Conservation (phyloP, 305 asterid species). For the Salvia sclarea region DNA sequence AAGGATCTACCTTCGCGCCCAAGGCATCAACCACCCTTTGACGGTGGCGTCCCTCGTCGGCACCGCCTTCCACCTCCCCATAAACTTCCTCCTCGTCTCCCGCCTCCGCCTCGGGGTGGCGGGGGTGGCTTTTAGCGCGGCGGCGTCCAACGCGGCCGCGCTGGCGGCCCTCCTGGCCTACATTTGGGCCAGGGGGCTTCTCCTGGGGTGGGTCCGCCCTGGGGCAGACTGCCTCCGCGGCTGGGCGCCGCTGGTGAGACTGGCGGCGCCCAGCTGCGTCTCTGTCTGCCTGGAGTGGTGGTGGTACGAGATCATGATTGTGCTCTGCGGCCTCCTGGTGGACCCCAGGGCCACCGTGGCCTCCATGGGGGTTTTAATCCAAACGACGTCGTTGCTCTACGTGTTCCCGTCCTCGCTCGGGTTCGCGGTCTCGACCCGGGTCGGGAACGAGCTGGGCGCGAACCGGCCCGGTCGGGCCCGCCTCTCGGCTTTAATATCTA, state of each 20-base stretch:
- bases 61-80: slow-evolving; percentile 56
- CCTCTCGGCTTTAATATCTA: slow-evolving; percentile 45
- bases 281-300: slow-evolving; percentile 91
- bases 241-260: slow-evolving; percentile 71
- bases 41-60: slow-evolving; percentile 65
- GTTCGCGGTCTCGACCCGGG: slow-evolving; percentile 75
- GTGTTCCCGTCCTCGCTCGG: slow-evolving; percentile 73
- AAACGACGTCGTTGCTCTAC: slow-evolving; percentile 73
- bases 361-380: slow-evolving; percentile 77
- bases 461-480: slow-evolving; percentile 67
- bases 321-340: slow-evolving; percentile 65
- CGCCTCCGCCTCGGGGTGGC: slow-evolving; percentile 59
- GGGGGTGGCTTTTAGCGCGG: slow-evolving; percentile 79
- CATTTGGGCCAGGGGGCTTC: slow-evolving; percentile 46
- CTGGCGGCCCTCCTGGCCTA: slow-evolving; percentile 42
- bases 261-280: slow-evolving; percentile 82
- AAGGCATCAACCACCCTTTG: slow-evolving; percentile 76
- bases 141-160: slow-evolving; percentile 52
- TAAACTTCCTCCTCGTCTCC: slow-evolving; percentile 51
- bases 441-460: slow-evolving; percentile 84
- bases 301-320: slow-evolving; percentile 91
- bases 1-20: slow-evolving; percentile 86
- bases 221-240: slow-evolving; percentile 58
- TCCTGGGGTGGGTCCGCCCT: slow-evolving; percentile 63
- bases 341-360: slow-evolving; percentile 85